Evolutionary conservation across 2,329 filamentous ascomycete species (phyloP).

Genomic region (Beauveria brongniartii): DNA sequence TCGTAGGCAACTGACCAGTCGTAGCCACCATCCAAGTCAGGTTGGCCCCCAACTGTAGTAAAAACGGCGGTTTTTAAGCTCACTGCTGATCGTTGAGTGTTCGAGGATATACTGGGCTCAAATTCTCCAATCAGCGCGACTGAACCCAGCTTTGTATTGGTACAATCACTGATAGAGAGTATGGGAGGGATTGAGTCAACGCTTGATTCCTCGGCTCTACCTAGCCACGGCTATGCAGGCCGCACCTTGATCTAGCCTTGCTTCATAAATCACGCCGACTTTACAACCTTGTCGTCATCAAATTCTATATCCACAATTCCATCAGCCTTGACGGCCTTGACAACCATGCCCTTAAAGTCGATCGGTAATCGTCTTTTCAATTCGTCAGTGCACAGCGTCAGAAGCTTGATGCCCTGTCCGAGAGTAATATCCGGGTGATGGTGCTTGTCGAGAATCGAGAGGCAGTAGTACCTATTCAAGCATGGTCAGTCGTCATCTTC

Average conservation of each 20-base stretch:
- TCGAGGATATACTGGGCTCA: too few relatives aligned
- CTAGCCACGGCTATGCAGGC: not conserved
- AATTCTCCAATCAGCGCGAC: too few relatives aligned
- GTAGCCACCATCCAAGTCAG: too few relatives aligned
- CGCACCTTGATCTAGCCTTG: not conserved
- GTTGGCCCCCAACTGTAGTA: too few relatives aligned
- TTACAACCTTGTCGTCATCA: constrained; percentile 69
- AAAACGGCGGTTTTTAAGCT: too few relatives aligned
- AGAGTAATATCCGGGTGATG: constrained; percentile 90
- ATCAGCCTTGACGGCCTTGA: constrained; percentile 93
- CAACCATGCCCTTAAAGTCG: constrained; percentile 94
- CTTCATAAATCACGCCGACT: constrained; percentile 38
- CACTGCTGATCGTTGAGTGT: too few relatives aligned
- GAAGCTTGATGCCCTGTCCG: constrained; percentile 82
- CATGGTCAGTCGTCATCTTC: not conserved
- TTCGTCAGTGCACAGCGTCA: constrained; percentile 94
- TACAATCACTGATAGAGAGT: too few relatives aligned
- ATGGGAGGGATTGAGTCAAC: too few relatives aligned
- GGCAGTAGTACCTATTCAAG: constrained; percentile 78
- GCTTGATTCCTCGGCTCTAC: not conserved
- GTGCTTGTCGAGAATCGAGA: constrained; percentile 96
- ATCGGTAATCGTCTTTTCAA: constrained; percentile 93
- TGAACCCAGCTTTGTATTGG: too few relatives aligned
- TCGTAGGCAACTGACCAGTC: too few relatives aligned
- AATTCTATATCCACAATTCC: constrained; percentile 80